Evolutionary conservation across 1,284 basidiomycete species (phyloP).

Genomic region (Heterobasidion parviporum): DNA sequence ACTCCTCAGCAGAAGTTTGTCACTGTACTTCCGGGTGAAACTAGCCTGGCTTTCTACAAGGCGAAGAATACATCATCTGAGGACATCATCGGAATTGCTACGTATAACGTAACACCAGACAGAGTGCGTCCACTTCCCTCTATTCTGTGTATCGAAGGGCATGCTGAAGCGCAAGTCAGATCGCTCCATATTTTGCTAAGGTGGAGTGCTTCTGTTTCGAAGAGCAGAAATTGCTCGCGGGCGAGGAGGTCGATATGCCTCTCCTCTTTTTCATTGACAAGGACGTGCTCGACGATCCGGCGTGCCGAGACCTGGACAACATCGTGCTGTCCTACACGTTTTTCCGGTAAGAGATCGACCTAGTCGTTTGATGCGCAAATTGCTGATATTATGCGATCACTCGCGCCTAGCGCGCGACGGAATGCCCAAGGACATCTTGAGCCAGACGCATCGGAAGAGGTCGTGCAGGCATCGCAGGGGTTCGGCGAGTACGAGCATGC

Average conservation of each 20-base stretch:
- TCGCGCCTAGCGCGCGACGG: slow-evolving; percentile 55
- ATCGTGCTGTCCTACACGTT: slow-evolving; percentile 96
- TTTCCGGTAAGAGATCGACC: slow-evolving; percentile 63
- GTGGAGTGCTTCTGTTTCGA: slow-evolving; percentile 99
- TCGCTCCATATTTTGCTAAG: slow-evolving; percentile 98
- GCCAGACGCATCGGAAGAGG: slow-evolving; percentile 77
- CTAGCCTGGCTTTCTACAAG: slow-evolving; percentile 93
- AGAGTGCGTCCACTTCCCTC: slow-evolving; percentile 45
- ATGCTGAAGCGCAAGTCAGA: slow-evolving; percentile 36
- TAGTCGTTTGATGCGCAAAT: not conserved
- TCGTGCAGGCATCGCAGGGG: slow-evolving; percentile 70
- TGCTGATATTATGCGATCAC: no score
- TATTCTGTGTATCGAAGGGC: not conserved
- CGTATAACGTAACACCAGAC: slow-evolving; percentile 94
- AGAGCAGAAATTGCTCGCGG: slow-evolving; percentile 91
- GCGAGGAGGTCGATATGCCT: slow-evolving; percentile 97
- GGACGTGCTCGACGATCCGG: slow-evolving; percentile 89
- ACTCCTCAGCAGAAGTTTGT: slow-evolving; percentile 88
- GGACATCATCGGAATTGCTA: slow-evolving; percentile 97
- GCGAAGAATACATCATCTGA: slow-evolving; percentile 81
- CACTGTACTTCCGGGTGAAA: slow-evolving; percentile 91
- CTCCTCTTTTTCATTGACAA: slow-evolving; percentile 98
- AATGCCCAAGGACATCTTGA: slow-evolving; percentile 78
- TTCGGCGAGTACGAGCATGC: slow-evolving; percentile 55
- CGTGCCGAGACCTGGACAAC: slow-evolving; percentile 81